Conservation (phyloP, 768 basidiomycete species). For the Rhizopogon rudus region DNA sequence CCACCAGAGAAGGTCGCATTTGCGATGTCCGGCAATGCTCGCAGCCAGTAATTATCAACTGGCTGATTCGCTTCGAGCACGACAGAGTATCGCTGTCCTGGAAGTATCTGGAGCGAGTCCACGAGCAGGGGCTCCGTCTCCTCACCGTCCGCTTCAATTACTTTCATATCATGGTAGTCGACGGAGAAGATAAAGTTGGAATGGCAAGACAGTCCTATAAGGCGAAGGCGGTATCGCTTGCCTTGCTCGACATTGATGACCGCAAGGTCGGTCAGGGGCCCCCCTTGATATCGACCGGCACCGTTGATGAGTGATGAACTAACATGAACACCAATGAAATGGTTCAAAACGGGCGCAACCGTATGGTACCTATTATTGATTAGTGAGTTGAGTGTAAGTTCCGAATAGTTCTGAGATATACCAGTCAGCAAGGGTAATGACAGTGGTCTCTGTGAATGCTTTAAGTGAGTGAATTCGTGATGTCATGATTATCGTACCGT, state of each 20-base stretch:
- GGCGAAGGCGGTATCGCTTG: constrained; percentile 27
- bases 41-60: constrained; percentile 36
- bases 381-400: background rate
- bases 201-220: constrained; percentile 33
- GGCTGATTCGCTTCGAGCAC: constrained; percentile 27
- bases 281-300: constrained; percentile 37
- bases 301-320: constrained; percentile 44
- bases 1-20: constrained; percentile 22
- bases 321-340: constrained; percentile 7
- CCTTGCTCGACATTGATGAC: constrained; percentile 25
- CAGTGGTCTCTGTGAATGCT: constrained; percentile 19
- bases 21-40: constrained; percentile 19
- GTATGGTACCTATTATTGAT: background rate
- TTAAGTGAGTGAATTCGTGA: constrained; percentile 5
- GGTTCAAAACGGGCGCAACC: constrained; percentile 6
- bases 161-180: constrained; percentile 34
- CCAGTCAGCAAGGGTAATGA: constrained; percentile 35
- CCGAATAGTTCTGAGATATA: constrained; percentile 5
- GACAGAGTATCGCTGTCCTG: constrained; percentile 29
- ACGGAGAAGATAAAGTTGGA: constrained; percentile 35
- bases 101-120: constrained; percentile 32
- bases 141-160: constrained; percentile 38
- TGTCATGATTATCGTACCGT: constrained; percentile 6
- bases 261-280: constrained; percentile 21
- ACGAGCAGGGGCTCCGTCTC: constrained; percentile 29